Evolutionary conservation across 306 rosid genomes (phyloP), one percentile per base, ranked within the genome.

Genomic region (Trichosanthes cucumerina): DNA sequence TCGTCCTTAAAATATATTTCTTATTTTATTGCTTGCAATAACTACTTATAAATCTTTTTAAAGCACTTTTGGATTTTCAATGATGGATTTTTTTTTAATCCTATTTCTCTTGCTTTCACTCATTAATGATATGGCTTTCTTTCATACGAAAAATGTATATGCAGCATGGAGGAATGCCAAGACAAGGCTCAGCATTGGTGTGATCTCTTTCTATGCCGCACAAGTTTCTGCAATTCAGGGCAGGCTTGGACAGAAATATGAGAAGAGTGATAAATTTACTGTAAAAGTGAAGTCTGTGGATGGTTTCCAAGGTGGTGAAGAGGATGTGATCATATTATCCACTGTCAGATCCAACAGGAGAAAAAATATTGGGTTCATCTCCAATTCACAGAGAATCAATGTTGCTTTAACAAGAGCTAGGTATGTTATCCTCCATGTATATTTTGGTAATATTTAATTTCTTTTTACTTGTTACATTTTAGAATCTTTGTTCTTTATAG

Each of bases 301-400:
- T 65, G 98, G 95, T 3, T 93, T 89, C 36, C 98, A 93, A 75
- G 98, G 98, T 43, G 96, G 98, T 5, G 98, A 89, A 74, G 90
- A 86, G 54, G 98, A 93, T 58, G 68, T 93, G 36, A 83, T 93
- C 12, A 91, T 93, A 31, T 81, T 91, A 68, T 89, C 98, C 21
- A 88, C 98, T 2, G 96, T 93, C n/a, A 68, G 96, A 80, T 87
- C 93, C 16, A 79, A 82, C 78, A 34, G 79, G 8, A 50, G 63
- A 31, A 47, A 58, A 11, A 85, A 89, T 23, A 85, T 93, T 43
- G 80, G 39, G 26, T 93, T 93, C 75, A 79, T 91, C 24, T 89
- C 95, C 10, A 80, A 70, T 71, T 82, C 74, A 34, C 90, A 86
- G 77, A 85, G 98, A 83, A 79, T 84, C 23, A 93, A 93, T 87